These are phyloP conservation scores for Liquidambar formosana DNA, from an alignment of 164 flowering plant genomes.

Conservation along the genomic window DNA sequence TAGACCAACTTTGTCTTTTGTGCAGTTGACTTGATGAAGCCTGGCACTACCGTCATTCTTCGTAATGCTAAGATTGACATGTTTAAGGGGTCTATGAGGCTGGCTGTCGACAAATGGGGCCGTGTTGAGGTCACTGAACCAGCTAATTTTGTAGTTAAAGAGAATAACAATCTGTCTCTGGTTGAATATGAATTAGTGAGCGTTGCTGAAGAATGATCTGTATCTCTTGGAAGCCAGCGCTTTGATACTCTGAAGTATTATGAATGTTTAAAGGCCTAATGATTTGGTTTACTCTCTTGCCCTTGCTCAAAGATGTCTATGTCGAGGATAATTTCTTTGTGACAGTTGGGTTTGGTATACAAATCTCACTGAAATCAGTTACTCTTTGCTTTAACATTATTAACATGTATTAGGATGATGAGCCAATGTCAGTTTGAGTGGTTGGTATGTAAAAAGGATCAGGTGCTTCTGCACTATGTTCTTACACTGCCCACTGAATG, in stretches of 20 bases:
- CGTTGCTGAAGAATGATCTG: conserved; percentile 19
- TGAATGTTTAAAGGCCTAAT: background rate
- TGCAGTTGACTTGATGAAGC: conserved; percentile 30
- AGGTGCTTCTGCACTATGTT: background rate
- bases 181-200: conserved; percentile 31
- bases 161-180: conserved; percentile 27
- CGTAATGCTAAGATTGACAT: conserved; percentile 32
- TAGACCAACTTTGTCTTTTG: background rate
- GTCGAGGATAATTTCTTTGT: no score
- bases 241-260: background rate
- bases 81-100: conserved; percentile 18
- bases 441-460: background rate
- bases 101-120: conserved; percentile 16
- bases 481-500: background rate
- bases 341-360: background rate
- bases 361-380: background rate
- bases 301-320: background rate
- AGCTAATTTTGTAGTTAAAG: conserved; percentile 22
- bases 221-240: background rate
- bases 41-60: conserved; percentile 23
- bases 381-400: background rate
- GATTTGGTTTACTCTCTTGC: background rate
- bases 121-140: conserved; percentile 32
- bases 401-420: background rate
- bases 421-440: background rate